A percentile compares a stretch with the other conserved stretches of the same genome.
Conservation (phyloP, 306 rosid genomes). For the Cicer arietinum region DNA sequence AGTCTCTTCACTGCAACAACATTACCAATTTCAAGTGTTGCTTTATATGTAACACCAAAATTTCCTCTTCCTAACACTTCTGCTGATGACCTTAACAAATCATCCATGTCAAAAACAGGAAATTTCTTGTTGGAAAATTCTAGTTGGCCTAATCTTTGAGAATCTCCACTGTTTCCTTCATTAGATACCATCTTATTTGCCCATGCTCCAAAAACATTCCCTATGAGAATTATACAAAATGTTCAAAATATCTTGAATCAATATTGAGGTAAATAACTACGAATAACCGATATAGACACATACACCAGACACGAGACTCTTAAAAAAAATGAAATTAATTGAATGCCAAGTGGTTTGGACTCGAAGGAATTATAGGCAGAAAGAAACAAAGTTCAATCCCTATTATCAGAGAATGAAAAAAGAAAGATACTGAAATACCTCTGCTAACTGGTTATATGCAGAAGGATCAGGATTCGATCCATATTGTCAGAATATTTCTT, state of each 20-base stretch:
- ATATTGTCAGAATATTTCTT: too few species aligned
- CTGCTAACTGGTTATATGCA: too few species aligned
- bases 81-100: conserved; percentile 78
- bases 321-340: too few species aligned
- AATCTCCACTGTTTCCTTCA: conserved; percentile 44
- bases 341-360: too few species aligned
- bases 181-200: conserved; percentile 49
- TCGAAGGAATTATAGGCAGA: too few species aligned
- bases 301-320: too few species aligned
- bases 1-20: conserved; percentile 69
- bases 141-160: conserved; percentile 51
- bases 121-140: conserved; percentile 62
- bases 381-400: too few species aligned
- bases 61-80: conserved; percentile 66
- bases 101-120: conserved; percentile 77
- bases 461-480: too few species aligned
- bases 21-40: conserved; percentile 69
- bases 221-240: conserved; percentile 33
- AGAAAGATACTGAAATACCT: too few species aligned
- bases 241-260: not conserved
- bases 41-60: conserved; percentile 71
- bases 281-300: too few species aligned
- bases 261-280: too few species aligned
- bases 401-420: too few species aligned
- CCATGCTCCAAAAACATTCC: conserved; percentile 50